These are phyloP conservation scores for Rhododendron griersonianum DNA, from an alignment of 148 eudicot genomes.

Conservation along the genomic window DNA sequence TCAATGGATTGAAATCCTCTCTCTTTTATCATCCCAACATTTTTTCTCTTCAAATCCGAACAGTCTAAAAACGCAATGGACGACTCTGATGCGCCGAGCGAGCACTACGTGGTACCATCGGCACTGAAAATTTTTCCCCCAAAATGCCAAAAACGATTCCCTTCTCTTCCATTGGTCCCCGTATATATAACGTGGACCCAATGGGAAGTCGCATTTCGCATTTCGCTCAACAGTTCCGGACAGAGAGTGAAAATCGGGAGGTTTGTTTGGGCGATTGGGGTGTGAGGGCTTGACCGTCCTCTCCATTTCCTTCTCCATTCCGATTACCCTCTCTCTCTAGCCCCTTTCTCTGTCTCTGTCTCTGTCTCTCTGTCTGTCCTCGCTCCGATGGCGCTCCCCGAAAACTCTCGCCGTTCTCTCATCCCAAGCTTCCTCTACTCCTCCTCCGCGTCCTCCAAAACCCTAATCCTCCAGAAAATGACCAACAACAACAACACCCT, in stretches of 20 bases:
- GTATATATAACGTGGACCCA: not conserved
- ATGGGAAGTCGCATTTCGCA: not conserved
- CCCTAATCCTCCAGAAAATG: not conserved
- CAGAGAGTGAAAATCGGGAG: not conserved
- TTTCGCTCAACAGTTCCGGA: not conserved
- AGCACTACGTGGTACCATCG: fast-evolving
- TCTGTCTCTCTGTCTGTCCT: not conserved
- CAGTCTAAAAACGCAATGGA: fast-evolving
- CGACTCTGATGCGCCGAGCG: too few species aligned
- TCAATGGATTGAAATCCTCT: too few species aligned
- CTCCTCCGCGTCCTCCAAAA: not conserved
- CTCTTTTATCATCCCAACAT: too few species aligned
- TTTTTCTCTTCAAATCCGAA: too few species aligned
- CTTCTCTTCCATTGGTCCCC: not conserved
- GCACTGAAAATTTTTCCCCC: not conserved
- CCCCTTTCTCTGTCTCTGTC: not conserved
- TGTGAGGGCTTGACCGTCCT: not conserved
- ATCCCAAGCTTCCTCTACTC: conserved; percentile 38
- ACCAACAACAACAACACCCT: not conserved
- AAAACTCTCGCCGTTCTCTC: conserved; percentile 15
- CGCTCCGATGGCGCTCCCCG: conserved; percentile 14
- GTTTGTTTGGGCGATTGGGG: not conserved
- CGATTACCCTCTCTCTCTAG: not conserved
- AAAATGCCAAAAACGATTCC: too few species aligned
- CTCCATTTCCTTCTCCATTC: not conserved